Evolutionary conservation across 768 basidiomycete species (phyloP), one percentile per base, ranked within the genome.

Genomic region (Russula abietina): DNA sequence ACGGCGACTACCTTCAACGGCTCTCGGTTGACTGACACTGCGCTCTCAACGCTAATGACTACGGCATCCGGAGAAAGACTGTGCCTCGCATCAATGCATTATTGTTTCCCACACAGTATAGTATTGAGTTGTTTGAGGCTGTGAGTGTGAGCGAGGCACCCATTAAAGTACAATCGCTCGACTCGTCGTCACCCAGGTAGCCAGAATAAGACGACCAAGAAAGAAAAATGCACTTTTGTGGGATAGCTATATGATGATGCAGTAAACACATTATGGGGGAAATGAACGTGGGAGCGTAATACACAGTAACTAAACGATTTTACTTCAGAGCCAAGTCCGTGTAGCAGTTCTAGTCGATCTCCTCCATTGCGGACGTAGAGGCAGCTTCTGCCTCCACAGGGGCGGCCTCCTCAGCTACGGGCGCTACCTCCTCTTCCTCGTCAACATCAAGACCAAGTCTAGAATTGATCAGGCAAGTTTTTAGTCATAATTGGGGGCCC

Each of bases 301-400:
- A 64, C 63, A 64, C 46, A 59, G 45, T n/a, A 17, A 30, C 33
- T 7, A 55, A 50, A 55, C 62, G 22, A 45, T 11, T 64, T 64
- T 59, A 41, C 24, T 56, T 55, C 51, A 48, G 11, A 55, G 33
- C 54, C 60, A 22, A 65, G 57, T 57, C 53, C 57, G 53, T 51
- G 33, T 48, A 55, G 17, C 48, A 51, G 51, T 17, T 77, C 73
- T 86, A 92, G 72, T 92, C 90, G 66, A 98, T 96, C 81, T 98
- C 95, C 83, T 98, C 96, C 94, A 98, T 97, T 57, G 88, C 88
- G 16, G 91, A 91, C 28, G 87, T 82, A 49, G 88, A 80, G 33
- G 85, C 82, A 19, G 75, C 79, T 71, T 87, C 88, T 57, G 75
- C 69, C 62, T 81, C 76, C 32, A 81, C 80, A 2, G 86, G 79